Conservation (phyloP, 306 rosid species). For the Lathyrus tuberosus region DNA sequence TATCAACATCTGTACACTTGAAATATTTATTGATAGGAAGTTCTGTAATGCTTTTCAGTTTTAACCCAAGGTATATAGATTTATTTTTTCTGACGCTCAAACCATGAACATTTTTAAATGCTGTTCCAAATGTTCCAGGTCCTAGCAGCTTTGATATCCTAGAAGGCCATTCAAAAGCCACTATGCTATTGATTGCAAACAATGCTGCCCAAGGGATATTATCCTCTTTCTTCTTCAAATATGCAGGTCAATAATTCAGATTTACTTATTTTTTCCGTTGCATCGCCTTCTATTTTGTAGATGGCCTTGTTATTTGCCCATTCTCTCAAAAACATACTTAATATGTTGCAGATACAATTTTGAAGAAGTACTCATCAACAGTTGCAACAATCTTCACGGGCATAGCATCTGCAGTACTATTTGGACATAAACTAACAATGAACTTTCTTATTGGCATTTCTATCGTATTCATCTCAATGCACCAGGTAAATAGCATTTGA, state of each 20-base stretch:
- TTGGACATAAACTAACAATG: constrained; percentile 92
- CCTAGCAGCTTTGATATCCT: constrained; percentile 89
- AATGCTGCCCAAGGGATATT: constrained; percentile 98
- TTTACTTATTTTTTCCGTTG: background rate
- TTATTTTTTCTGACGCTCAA: constrained; percentile 30
- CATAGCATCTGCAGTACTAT: constrained; percentile 88
- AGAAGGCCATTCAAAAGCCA: constrained; percentile 97
- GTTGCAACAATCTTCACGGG: constrained; percentile 99
- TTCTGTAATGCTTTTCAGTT: background rate
- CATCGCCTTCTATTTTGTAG: constrained; percentile 24
- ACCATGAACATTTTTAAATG: constrained; percentile 18
- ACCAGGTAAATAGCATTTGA: constrained; percentile 68
- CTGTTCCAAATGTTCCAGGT: constrained; percentile 60
- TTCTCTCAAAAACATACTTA: constrained; percentile 30
- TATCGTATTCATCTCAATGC: constrained; percentile 98
- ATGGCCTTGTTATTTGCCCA: constrained; percentile 5
- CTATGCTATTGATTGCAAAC: constrained; percentile 86
- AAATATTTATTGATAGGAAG: constrained; percentile 19
- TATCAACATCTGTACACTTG: background rate
- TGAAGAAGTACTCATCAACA: constrained; percentile 97
- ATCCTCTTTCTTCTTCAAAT: constrained; percentile 98
- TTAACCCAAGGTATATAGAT: background rate
- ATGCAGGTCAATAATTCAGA: constrained; percentile 69
- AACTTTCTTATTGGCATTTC: constrained; percentile 95
- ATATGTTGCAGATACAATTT: constrained; percentile 81